A percentile compares a stretch with the other conserved stretches of the same genome.
These are phyloP conservation scores for Pseudodiploospora longispora DNA, from an alignment of 2,329 filamentous ascomycete genomes.

Conservation along the genomic window DNA sequence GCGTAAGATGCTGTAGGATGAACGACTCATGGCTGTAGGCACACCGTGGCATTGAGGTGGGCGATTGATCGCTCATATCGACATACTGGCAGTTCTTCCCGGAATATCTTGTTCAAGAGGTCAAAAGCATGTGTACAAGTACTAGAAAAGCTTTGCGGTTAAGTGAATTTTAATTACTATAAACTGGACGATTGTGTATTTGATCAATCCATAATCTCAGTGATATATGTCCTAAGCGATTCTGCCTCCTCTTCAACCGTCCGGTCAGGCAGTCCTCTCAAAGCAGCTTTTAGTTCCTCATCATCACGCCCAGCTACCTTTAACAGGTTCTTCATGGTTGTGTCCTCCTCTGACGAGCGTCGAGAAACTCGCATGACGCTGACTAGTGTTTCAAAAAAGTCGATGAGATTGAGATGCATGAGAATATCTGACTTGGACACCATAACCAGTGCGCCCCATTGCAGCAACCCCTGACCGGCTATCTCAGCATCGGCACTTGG, in stretches of 20 bases:
- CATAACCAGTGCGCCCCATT: conserved; percentile 45
- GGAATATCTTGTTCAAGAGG: no score
- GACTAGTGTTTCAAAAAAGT: conserved; percentile 45
- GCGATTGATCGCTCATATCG: conserved; percentile 13
- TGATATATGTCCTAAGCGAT: conserved; percentile 36
- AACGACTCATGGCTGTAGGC: background rate
- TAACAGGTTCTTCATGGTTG: conserved; percentile 31
- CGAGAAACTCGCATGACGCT: conserved; percentile 37
- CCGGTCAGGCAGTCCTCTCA: conserved; percentile 37
- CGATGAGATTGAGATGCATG: conserved; percentile 43
- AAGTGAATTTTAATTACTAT: background rate
- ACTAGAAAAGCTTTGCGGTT: background rate
- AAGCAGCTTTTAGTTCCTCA: conserved; percentile 25
- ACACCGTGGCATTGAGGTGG: conserved; percentile 21
- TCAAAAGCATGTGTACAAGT: background rate
- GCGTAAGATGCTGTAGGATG: conserved; percentile 25
- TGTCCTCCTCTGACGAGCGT: conserved; percentile 26
- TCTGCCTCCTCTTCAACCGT: conserved; percentile 45
- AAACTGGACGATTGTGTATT: no score
- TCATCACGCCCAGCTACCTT: conserved; percentile 33
- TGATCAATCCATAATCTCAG: conserved; percentile 26
- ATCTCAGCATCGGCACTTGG: conserved; percentile 12
- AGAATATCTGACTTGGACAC: conserved; percentile 40
- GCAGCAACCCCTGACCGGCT: conserved; percentile 34
- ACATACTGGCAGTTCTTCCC: no score